Percentiles rank a stretch among this genome's conserved stretches.
Conservation (phyloP, 306 rosid species). For the Bauhinia variegata region DNA sequence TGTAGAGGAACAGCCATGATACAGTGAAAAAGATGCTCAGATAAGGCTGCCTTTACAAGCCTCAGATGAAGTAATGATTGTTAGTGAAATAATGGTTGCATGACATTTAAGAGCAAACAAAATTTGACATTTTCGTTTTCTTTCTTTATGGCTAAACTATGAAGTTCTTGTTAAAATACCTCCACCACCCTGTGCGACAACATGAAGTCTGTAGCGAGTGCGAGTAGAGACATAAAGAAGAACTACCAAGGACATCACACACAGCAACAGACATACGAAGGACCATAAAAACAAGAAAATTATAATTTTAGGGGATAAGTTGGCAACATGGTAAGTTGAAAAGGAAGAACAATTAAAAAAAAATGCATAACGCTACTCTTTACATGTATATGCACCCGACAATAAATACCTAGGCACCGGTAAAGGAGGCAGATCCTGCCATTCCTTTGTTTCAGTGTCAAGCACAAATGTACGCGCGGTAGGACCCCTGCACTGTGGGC, state of each 20-base stretch:
- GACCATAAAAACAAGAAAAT: neutral
- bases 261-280: neutral
- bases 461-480: conserved; percentile 79
- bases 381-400: neutral
- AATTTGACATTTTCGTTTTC: conserved; percentile 4
- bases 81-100: neutral
- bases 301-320: conserved; percentile 1
- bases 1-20: too few species aligned
- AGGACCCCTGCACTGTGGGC: conserved; percentile 95
- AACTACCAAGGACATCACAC: too few species aligned
- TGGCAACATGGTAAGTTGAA: conserved; percentile 20
- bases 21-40: too few species aligned
- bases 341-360: conserved; percentile 11
- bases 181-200: neutral
- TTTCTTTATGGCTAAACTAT: conserved; percentile 20
- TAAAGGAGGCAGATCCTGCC: conserved; percentile 73
- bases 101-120: conserved; percentile 18
- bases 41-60: too few species aligned
- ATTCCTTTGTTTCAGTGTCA: conserved; percentile 72
- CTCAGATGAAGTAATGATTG: too few species aligned
- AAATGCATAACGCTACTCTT: neutral
- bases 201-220: too few species aligned
- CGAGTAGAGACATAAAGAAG: neutral
- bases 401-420: conserved; percentile 74
- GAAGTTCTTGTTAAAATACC: neutral